Evolutionary conservation across 208 protist genomes (phyloP), one percentile per base, ranked within the genome.

Genomic region (Leishmania tarentolae): DNA sequence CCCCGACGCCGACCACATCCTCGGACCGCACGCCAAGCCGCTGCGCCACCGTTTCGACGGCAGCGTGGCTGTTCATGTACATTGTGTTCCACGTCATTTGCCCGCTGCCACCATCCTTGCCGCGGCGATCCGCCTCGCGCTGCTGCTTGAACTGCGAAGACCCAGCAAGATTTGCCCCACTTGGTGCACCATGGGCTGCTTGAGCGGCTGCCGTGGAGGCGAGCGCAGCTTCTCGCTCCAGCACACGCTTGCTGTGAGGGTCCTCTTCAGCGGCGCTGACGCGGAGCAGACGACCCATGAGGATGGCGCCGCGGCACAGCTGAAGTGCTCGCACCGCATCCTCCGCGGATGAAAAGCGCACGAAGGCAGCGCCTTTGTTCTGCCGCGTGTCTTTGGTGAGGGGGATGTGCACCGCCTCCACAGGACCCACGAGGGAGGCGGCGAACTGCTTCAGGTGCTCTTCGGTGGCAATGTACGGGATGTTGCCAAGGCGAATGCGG

Each of bases 401-500:
- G 3, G 97, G 95, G 52, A 99, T 95, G 89, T 99, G 97, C 69
- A 99, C 88, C 47, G 92, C 81, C 76, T 91, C 80, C 1, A 99
- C 90, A 35, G 99, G 93, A 0, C 98, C 97, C 65, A 99, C 95
- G 11, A 88, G 97, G 1, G 91, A 93, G 59, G 86, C 77, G 79
- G 91, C 87, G 78, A 96, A 97, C 85, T 98, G 86, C 77, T 94
- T 89, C 28, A 99, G 83, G 61, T 99, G 96, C 5, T 98, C 95
- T 82, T 99, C 98, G 3, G 91, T 99, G 8, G 93, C 91, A n/a
- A 88, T 83, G 88, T 96, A 99, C 0, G 98, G 87, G n/a, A 99
- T 87, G 89, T 99, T 99, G 70, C 91, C 88, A 21, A 99, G 81
- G 56, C 98, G 98, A 37, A 99, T 80, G n/a, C 98, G 94, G 37